Base-by-base conservation (phyloP, 306 rosid species). In the Canavalia ensiformis region DNA sequence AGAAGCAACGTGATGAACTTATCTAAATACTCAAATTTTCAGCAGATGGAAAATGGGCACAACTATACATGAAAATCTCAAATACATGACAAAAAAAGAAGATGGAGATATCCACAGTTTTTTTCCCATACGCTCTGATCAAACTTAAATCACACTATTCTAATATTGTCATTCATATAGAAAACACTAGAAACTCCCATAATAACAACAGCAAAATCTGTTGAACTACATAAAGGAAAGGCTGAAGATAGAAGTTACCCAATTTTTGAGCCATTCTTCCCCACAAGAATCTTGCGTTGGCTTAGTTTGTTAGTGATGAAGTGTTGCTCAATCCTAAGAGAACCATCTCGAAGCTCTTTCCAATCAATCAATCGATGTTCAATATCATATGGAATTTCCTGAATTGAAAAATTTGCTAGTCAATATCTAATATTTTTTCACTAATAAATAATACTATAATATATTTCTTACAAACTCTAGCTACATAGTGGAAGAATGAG, bases 291-390 rank as follows among this genome's bases (percentile, higher is more conserved):
- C 86, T 90, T 95, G 89, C 90, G 92, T 73, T 95, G 99, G 85
- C 99, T 90, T 79, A 72, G 67, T 83, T 93, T 95, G 82, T 77
- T 81, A 12, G 97, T 90, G 68, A 93, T 80, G 33, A 95, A 88
- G 85, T 93, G 97, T 58, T 95, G 99, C 81, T 95, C 99, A 67
- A 95, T 92, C 88, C 98, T 90, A 79, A 95, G 85, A 75, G 99
- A 91, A 60, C 98, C 99, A 47, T 95, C 87, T 75, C 97, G 90
- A 75, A 95, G 79, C 88, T 95, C 98, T 87, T 93, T 95, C 99
- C 98, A 93, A 67, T 81, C 99, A 8, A 93, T 77, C 88, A 95
- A 84, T 31, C 94, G 92, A 68, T 95, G 99, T 69, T 93, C 93
- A 60, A 95, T 82, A 63, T 86, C 90, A 29, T 95, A 95, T 3